phyloP scores from a whole-genome alignment of 164 flowering plant genomes.

The Paratinospora sagittata region DNA sequence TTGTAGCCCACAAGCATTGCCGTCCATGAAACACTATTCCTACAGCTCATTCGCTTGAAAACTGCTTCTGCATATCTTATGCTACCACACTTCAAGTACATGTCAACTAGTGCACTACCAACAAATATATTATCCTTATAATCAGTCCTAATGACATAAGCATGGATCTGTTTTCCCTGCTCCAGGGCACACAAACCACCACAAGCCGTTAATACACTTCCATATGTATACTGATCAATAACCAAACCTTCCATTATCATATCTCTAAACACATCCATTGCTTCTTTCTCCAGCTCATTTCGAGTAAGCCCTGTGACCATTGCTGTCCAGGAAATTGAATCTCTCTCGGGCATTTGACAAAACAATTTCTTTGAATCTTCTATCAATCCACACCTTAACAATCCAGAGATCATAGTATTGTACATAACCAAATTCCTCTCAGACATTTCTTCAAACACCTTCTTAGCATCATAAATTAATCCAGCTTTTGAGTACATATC shows the following conservation, averaged over 20 bases:
- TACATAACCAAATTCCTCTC: constrained; percentile 45
- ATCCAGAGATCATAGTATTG: constrained; percentile 51
- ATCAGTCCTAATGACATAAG: constrained; percentile 43
- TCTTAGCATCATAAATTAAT: constrained; percentile 37
- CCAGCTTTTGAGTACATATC: constrained; percentile 26
- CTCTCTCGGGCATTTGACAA: constrained; percentile 40
- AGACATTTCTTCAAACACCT: too few species aligned
- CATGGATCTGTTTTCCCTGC: constrained; percentile 74
- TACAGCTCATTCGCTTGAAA: constrained; percentile 48
- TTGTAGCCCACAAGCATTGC: constrained; percentile 83
- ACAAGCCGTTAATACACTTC: constrained; percentile 76
- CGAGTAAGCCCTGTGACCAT: constrained; percentile 71
- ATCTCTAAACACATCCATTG: constrained; percentile 44
- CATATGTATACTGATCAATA: constrained; percentile 77
- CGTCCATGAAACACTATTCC: constrained; percentile 83
- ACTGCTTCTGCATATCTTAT: constrained; percentile 54
- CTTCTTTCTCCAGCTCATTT: constrained; percentile 51
- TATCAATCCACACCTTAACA: constrained; percentile 28
- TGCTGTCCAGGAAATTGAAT: constrained; percentile 73
- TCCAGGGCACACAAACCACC: constrained; percentile 46
- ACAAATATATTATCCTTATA: constrained; percentile 50
- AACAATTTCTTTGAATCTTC: constrained; percentile 41
- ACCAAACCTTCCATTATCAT: constrained; percentile 49
- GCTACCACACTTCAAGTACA: constrained; percentile 69
- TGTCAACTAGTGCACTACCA: constrained; percentile 83